Base-by-base conservation (phyloP, 2,329 filamentous ascomycete species). In the Colletotrichum lini region DNA sequence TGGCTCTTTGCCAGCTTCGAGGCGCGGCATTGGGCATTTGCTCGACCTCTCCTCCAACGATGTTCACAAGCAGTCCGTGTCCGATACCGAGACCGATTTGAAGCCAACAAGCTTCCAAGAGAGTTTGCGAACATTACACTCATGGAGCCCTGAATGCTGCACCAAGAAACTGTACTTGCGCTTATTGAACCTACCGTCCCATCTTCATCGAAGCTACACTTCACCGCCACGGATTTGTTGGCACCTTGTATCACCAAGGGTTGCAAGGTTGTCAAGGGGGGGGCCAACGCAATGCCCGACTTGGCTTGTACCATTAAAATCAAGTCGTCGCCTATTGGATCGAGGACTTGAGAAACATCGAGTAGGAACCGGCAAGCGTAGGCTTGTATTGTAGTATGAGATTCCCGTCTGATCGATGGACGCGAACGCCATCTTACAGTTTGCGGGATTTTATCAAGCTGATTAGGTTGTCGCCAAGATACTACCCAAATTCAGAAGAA, bases 401-500 rank as follows among this genome's bases (percentile, higher is more conserved):
- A 45, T 45, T 30, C 5, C 2, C 5, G 18, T n/a, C 18, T 45
- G 16, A 15, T 45, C 16, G 16, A n/a, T 7, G 44, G 18, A 45
- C 4, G 18, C 16, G 18, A 45, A 9, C 16, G 18, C 44, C 16
- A 4, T 8, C 4, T 18, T 45, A 45, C 15, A 8, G 15, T 18
- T 45, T 50, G 26, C 26, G 26, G 26, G 26, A 26, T 30, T 30
- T 30, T 8, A 8, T 30, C 30, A 30, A 30, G 8, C 9, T 30
- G 1, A 30, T 30, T 23, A 23, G 3, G 52, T 18, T 12, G 6
- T 38, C 13, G 16, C 16, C 16, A n/a, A n/a, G 16, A 8, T 12
- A 16, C 2, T 3, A 10, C 7, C 2, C 3, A n/a, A 4, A n/a
- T 6, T n/a, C 26, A 10, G 1, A 13, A n/a, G n/a, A n/a, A n/a